phyloP scores from a whole-genome alignment of 306 rosid species.

The Trichosanthes truncata region DNA sequence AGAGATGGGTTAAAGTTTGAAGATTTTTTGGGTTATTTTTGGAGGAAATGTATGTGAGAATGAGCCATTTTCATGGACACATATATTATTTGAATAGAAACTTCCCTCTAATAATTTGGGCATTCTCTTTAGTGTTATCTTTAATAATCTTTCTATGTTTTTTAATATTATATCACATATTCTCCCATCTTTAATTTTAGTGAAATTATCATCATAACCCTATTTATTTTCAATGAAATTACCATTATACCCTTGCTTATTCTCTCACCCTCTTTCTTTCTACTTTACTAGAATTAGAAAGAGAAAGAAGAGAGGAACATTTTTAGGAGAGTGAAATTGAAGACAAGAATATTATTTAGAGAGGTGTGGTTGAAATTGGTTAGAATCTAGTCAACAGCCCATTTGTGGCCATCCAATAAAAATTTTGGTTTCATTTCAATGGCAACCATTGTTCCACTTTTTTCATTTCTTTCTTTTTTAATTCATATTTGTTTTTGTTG shows the following conservation, averaged over 20 bases:
- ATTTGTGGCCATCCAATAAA: slow-evolving; percentile 4
- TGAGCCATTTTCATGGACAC: not conserved
- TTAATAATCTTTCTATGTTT: not conserved
- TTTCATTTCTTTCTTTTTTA: not conserved
- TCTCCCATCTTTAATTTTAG: not conserved
- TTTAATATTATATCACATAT: not conserved
- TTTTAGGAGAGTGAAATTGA: not conserved
- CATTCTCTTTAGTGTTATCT: not conserved
- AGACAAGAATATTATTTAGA: not conserved
- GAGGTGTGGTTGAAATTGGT: slow-evolving; percentile 2
- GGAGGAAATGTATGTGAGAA: not conserved
- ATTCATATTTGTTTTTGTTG: not conserved
- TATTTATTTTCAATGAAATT: not conserved
- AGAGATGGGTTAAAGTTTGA: not conserved
- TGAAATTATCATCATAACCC: not conserved
- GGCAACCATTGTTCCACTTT: not conserved
- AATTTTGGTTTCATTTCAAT: slow-evolving; percentile 1
- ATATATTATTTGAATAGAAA: not conserved
- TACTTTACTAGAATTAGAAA: not conserved
- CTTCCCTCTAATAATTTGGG: not conserved
- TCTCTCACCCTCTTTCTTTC: not conserved
- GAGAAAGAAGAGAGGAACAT: not conserved
- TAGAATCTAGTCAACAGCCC: slow-evolving; percentile 1
- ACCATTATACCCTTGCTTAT: not conserved
- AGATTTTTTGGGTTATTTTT: not conserved